A percentile compares a stretch with the other conserved stretches of the same genome.
Evolutionary conservation across 495 filamentous ascomycete genomes (phyloP).

Genomic region (Penicillium bovifimosum): DNA sequence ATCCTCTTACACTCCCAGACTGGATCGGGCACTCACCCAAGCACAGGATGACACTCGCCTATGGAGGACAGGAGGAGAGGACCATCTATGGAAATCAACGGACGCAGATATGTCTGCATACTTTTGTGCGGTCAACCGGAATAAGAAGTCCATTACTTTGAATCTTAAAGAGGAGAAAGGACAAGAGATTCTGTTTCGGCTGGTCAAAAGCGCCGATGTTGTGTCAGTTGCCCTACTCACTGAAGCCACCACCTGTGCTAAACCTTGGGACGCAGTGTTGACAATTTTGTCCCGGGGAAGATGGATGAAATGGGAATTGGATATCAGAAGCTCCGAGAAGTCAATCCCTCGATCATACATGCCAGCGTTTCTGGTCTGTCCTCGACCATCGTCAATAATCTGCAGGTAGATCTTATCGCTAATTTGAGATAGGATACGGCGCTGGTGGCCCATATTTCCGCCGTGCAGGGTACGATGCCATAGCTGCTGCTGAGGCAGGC

Average conservation of each 20-base stretch:
- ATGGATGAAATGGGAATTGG: slow-evolving; percentile 76
- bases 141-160: slow-evolving; percentile 81
- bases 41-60: slow-evolving; percentile 21
- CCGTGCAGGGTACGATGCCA: slow-evolving; percentile 86
- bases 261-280: slow-evolving; percentile 47
- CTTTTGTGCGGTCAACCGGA: slow-evolving; percentile 57
- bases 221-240: slow-evolving; percentile 31
- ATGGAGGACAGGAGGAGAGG: slow-evolving; percentile 17
- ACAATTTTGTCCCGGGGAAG: slow-evolving; percentile 83
- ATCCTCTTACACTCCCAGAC: not conserved
- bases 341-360: slow-evolving; percentile 56
- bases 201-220: slow-evolving; percentile 70
- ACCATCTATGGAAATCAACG: slow-evolving; percentile 17
- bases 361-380: slow-evolving; percentile 25
- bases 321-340: slow-evolving; percentile 58
- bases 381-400: too few species aligned
- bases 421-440: slow-evolving; percentile 53
- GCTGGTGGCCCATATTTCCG: slow-evolving; percentile 76
- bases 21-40: slow-evolving; percentile 22
- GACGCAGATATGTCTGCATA: slow-evolving; percentile 16
- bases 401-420: not conserved
- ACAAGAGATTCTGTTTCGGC: slow-evolving; percentile 64
- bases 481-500: slow-evolving; percentile 89
- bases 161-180: slow-evolving; percentile 71
- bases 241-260: not conserved